These are phyloP conservation scores for Mesostigma viride DNA, from an alignment of 139 green algal genomes.

Conservation along the genomic window DNA sequence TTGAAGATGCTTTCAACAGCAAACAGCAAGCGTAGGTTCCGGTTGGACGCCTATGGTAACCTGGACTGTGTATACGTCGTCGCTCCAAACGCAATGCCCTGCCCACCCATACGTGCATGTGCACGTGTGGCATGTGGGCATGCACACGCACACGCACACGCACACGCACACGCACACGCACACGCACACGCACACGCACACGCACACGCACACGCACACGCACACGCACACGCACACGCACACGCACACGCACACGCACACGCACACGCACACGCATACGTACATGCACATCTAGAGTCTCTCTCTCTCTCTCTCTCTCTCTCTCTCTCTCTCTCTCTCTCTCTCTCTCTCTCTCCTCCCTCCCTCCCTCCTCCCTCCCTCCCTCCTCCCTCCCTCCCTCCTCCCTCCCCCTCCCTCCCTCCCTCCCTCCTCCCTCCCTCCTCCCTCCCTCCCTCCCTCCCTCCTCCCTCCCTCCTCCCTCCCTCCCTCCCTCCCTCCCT, in stretches of 20 bases:
- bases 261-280: neutral
- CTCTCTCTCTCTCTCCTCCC: no score
- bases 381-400: neutral
- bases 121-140: no score
- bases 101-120: no score
- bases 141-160: neutral
- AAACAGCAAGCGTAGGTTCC: no score
- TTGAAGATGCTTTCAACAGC: no score
- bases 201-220: neutral
- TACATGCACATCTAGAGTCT: no score
- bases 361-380: no score
- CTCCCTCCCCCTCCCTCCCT: neutral
- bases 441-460: neutral
- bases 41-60: no score
- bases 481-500: neutral
- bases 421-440: no score
- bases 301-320: conserved; percentile 6
- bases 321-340: conserved; percentile 7
- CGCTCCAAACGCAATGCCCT: no score
- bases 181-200: neutral
- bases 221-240: neutral
- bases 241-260: neutral
- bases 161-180: neutral
- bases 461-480: neutral
- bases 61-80: no score